phyloP scores from a whole-genome alignment of 768 basidiomycete species.

The Rhodotorula sphaerocarpa region DNA sequence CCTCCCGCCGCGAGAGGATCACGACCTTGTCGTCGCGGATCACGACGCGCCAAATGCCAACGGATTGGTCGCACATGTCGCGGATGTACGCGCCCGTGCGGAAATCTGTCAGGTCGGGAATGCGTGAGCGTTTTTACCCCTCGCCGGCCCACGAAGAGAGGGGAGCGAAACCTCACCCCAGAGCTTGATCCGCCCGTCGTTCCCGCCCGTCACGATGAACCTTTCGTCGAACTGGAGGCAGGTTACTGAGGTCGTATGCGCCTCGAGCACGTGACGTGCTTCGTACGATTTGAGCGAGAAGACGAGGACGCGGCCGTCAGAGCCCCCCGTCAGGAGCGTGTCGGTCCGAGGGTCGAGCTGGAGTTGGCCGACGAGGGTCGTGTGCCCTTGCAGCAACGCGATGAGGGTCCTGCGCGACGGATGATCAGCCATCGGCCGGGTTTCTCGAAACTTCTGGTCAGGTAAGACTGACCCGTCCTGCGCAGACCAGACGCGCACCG shows the following conservation, averaged over 20 bases:
- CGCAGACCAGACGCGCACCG: conserved; percentile 82
- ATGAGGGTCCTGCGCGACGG: conserved; percentile 56
- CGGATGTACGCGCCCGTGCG: conserved; percentile 61
- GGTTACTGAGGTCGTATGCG: conserved; percentile 79
- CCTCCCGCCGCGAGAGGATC: conserved; percentile 65
- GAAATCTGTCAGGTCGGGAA: conserved; percentile 28
- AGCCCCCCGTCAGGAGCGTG: conserved; percentile 71
- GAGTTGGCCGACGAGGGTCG: conserved; percentile 81
- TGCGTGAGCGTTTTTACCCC: neutral
- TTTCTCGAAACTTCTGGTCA: no score
- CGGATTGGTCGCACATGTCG: conserved; percentile 67
- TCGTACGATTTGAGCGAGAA: conserved; percentile 51
- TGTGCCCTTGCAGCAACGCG: conserved; percentile 82
- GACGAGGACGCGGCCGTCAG: conserved; percentile 75
- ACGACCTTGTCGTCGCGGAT: conserved; percentile 66
- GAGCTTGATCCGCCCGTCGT: conserved; percentile 44
- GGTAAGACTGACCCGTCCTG: conserved; percentile 74
- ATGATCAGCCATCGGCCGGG: no score
- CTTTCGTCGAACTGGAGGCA: conserved; percentile 73
- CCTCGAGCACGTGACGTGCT: conserved; percentile 57
- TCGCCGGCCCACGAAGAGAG: neutral
- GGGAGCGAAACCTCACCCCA: conserved; percentile 38
- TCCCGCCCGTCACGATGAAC: conserved; percentile 55
- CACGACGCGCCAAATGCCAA: conserved; percentile 76
- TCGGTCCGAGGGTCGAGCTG: conserved; percentile 49